Evolutionary conservation across 2,329 filamentous ascomycete genomes (phyloP), one percentile per base, ranked within the genome.

Genomic region (Reticulascus tulasneorum): DNA sequence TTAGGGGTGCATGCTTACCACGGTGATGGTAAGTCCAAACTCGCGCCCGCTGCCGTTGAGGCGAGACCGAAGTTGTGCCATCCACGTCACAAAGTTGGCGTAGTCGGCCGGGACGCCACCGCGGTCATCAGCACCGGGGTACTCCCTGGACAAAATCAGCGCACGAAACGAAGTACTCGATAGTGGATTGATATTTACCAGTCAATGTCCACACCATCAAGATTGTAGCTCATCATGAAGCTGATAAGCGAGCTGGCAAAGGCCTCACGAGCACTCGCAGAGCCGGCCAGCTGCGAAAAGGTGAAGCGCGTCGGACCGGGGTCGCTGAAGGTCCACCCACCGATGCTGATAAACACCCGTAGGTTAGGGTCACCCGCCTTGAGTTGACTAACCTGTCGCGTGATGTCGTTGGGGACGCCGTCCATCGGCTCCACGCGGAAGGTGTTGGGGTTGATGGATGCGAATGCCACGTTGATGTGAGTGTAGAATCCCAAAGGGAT

Each of bases 131-230:
- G 64, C 62, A 1, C 33, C 48, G 1, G 51, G 54, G 28, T 52
- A 51, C 24, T 50, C 21, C 7, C n/a, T n/a, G n/a, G n/a, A n/a
- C 16, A 5, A 15, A 9, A 6, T 5, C 21, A 17, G 9, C n/a
- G n/a, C 12, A 19, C 16, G n/a, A 26, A 15, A 13, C 15, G 9
- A 9, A 9, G 25, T 9, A 13, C 9, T 28, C n/a, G 19, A 26
- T 16, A 43, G 1, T 21, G 41, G 15, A 32, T 40, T 3, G 33
- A 49, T 13, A 55, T 47, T 11, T 63, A 58, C 68, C 66, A 73
- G 41, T 72, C 63, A n/a, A 73, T 45, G 33, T 72, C 66, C 3
- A 69, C 50, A 3, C 65, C 66, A 44, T 66, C 60, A 31, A 72
- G 68, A 3, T 53, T 52, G 43, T 66, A 69, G 7, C 50, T 57